A percentile compares a stretch with the other conserved stretches of the same genome.
Evolutionary conservation across 2,329 filamentous ascomycete species (phyloP).

Genomic region (Rhynchosporium agropyri): DNA sequence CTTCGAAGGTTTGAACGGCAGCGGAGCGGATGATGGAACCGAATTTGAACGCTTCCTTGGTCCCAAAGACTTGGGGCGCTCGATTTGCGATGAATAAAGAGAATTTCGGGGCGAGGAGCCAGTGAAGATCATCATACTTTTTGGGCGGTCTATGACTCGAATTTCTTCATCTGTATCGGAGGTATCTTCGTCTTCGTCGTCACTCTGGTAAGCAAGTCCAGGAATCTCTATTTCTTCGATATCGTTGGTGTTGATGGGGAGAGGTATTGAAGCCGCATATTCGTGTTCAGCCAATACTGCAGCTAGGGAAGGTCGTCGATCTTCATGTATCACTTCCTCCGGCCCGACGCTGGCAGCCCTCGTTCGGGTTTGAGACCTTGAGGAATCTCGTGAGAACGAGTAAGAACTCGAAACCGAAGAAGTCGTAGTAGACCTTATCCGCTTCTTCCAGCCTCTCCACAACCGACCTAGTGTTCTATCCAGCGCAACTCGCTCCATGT

Average conservation of each 20-base stretch:
- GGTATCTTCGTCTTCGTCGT: constrained; percentile 60
- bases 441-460: constrained; percentile 96
- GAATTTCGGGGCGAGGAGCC: constrained; percentile 27
- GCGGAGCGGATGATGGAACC: constrained; percentile 34
- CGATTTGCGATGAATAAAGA: constrained; percentile 35
- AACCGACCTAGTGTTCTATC: constrained; percentile 85
- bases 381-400: constrained; percentile 53
- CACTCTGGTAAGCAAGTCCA: constrained; percentile 63
- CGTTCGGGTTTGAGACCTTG: constrained; percentile 37
- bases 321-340: constrained; percentile 41
- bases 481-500: constrained; percentile 90
- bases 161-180: constrained; percentile 45
- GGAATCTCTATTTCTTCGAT: constrained; percentile 81
- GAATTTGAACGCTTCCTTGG: constrained; percentile 40
- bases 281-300: constrained; percentile 36
- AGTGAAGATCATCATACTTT: constrained; percentile 48
- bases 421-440: constrained; percentile 61
- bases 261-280: constrained; percentile 61
- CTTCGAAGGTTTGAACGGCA: constrained; percentile 32
- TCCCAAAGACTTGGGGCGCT: constrained; percentile 24
- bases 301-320: constrained; percentile 29
- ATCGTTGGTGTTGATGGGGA: constrained; percentile 69
- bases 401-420: constrained; percentile 51
- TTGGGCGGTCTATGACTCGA: constrained; percentile 43
- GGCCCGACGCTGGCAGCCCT: constrained; percentile 46